Conservation (phyloP, 108 stramenopile genomes). For the Pseudonitzschia pungens region DNA sequence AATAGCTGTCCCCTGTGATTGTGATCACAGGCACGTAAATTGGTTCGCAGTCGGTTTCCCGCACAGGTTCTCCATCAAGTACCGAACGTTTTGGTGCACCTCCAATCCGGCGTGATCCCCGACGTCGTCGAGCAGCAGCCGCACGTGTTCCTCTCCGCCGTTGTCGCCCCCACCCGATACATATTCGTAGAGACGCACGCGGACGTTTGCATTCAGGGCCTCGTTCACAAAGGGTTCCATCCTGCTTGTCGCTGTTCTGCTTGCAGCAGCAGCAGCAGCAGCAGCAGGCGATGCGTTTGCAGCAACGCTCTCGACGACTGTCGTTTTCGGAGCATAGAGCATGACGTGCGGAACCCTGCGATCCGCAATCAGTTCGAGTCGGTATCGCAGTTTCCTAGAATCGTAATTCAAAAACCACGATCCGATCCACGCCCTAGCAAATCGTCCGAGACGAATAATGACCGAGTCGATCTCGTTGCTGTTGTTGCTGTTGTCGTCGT, state of each 20-base stretch:
- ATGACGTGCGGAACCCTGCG: background rate
- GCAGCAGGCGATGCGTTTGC: too few species aligned
- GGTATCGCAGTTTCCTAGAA: background rate
- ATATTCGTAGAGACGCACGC: background rate
- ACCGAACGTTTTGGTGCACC: constrained; percentile 4
- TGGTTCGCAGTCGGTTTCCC: background rate
- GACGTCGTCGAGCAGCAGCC: constrained; percentile 7
- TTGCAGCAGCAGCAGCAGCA: too few species aligned
- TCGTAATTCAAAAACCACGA: constrained; percentile 7
- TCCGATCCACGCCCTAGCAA: background rate
- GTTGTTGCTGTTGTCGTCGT: background rate
- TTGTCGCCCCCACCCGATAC: too few species aligned
- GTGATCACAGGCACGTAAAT: background rate
- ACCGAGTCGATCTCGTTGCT: too few species aligned
- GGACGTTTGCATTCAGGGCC: background rate
- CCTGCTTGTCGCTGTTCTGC: background rate
- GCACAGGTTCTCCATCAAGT: constrained; percentile 8
- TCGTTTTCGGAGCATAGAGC: constrained; percentile 10
- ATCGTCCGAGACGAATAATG: background rate
- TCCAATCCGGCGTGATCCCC: constrained; percentile 14
- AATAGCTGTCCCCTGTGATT: too few species aligned
- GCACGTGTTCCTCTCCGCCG: background rate
- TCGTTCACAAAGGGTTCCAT: constrained; percentile 7
- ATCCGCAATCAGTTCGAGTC: constrained; percentile 2
- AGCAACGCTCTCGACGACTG: background rate